Conservation (phyloP, 2,329 filamentous ascomycete species). For the Coniella vitis region DNA sequence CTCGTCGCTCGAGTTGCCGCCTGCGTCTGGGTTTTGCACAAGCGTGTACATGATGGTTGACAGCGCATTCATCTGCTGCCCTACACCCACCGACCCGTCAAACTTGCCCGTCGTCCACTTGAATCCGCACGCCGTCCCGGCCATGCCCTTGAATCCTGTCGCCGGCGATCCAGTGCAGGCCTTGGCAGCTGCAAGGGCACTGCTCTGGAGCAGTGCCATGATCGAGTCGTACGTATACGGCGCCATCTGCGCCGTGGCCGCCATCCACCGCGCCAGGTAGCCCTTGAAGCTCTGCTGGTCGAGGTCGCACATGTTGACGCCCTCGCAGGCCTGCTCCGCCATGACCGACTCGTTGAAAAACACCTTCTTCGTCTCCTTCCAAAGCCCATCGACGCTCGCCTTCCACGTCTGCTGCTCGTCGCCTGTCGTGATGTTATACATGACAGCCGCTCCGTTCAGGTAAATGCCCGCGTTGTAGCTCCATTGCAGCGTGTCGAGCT, state of each 20-base stretch:
- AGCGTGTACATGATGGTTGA: slow-evolving; percentile 57
- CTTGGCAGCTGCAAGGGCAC: slow-evolving; percentile 44
- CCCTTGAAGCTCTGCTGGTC: slow-evolving; percentile 74
- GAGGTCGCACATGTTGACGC: slow-evolving; percentile 52
- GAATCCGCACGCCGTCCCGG: slow-evolving; percentile 61
- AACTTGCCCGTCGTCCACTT: slow-evolving; percentile 51
- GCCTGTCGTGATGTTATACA: slow-evolving; percentile 55
- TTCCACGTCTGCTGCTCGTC: slow-evolving; percentile 42
- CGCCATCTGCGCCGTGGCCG: slow-evolving; percentile 46
- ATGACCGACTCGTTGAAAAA: slow-evolving; percentile 55
- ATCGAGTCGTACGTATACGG: slow-evolving; percentile 45
- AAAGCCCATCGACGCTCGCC: slow-evolving; percentile 50
- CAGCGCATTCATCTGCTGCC: slow-evolving; percentile 63
- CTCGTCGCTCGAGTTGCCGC: slow-evolving; percentile 15
- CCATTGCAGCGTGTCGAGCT: slow-evolving; percentile 56
- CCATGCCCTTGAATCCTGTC: slow-evolving; percentile 40
- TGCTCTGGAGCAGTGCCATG: slow-evolving; percentile 42
- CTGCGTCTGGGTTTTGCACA: slow-evolving; percentile 27
- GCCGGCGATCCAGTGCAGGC: slow-evolving; percentile 43
- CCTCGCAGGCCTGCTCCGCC: slow-evolving; percentile 62
- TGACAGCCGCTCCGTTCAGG: slow-evolving; percentile 53
- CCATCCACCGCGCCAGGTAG: slow-evolving; percentile 63
- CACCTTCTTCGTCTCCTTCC: slow-evolving; percentile 40
- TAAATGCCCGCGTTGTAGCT: slow-evolving; percentile 64
- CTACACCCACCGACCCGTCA: slow-evolving; percentile 57